Evolutionary conservation across 768 basidiomycete genomes (phyloP), one percentile per base, ranked within the genome.

Genomic region (Boletus edulis): DNA sequence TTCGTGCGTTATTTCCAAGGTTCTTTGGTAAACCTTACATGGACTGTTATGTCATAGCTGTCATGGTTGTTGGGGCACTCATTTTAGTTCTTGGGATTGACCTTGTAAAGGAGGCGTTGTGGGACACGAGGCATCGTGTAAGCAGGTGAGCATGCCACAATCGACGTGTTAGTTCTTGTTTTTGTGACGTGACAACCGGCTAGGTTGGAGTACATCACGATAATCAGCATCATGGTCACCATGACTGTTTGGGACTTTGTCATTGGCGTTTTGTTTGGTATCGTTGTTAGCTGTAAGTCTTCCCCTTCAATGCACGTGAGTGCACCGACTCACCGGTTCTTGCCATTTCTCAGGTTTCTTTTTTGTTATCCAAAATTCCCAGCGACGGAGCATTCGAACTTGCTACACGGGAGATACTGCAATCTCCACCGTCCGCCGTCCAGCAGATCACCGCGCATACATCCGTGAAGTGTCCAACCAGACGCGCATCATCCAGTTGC

Each of bases 211-310:
- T 93, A 92, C 60, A 78, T 92, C 59, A 94, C 91, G 3, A 92
- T 94, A 46, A 69, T 83, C 27, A 87, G 88, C 59, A 94, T 93
- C 70, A 89, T 94, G 78, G 76, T 95, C 24, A 87, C 85, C 55
- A 98, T 98, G 96, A 95, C 94, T 3, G 80, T 81, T 4, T 93
- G 85, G 85, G 94, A 98, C 73, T 98, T 98, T 63, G 94, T 98
- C 7, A 84, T 88, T 60, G 96, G 96, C 0, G 90, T 99, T 0
- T 71, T 95, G 3, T 91, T 95, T 63, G 96, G 96, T 6, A 91
- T 98, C 64, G 75, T 96, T 52, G 84, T 94, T 53, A 92, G 92
- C 63, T 97, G 94, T 87, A 70, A 66, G 86, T 75, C 29, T 29
- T 29, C 29, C 9, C 29, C 29, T 29, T 29, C 29, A 29, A 29